A percentile compares a stretch with the other conserved stretches of the same genome.
These are phyloP conservation scores for Thielaviopsis punctulata DNA, from an alignment of 2,329 filamentous ascomycete genomes.

Conservation along the genomic window DNA sequence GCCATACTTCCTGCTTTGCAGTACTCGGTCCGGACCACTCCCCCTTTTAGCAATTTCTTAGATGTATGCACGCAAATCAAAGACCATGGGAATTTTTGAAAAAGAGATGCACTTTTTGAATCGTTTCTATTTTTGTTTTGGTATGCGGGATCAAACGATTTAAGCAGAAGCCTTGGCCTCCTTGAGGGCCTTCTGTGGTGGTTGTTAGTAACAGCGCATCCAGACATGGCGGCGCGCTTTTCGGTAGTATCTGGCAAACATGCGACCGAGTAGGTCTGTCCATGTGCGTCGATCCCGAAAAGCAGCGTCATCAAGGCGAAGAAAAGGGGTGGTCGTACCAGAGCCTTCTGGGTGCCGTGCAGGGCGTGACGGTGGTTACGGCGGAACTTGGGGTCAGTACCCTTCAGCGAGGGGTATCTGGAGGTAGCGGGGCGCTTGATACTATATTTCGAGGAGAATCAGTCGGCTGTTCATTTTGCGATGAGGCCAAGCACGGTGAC, in stretches of 20 bases:
- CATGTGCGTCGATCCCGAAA: neutral
- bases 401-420: slow-evolving; percentile 96
- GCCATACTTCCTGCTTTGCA: neutral
- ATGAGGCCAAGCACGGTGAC: neutral
- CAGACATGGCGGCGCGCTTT: neutral
- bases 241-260: neutral
- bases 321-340: slow-evolving; percentile 45
- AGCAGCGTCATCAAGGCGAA: neutral
- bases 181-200: slow-evolving; percentile 78
- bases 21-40: too few relatives aligned
- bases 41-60: too few relatives aligned
- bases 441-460: slow-evolving; percentile 31
- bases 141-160: slow-evolving; percentile 16
- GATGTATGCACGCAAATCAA: neutral
- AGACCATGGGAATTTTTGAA: neutral
- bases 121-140: slow-evolving; percentile 12
- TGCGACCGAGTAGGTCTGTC: neutral
- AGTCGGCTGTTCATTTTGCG: neutral
- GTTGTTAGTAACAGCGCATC: slow-evolving; percentile 18
- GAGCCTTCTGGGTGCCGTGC: slow-evolving; percentile 93
- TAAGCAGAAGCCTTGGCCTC: slow-evolving; percentile 88
- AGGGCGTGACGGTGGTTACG: slow-evolving; percentile 99
- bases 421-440: slow-evolving; percentile 99
- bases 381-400: slow-evolving; percentile 98
- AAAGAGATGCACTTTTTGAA: slow-evolving; percentile 8